Base-by-base conservation (phyloP, 1,284 basidiomycete species). In the Cryptococcus sp. region DNA sequence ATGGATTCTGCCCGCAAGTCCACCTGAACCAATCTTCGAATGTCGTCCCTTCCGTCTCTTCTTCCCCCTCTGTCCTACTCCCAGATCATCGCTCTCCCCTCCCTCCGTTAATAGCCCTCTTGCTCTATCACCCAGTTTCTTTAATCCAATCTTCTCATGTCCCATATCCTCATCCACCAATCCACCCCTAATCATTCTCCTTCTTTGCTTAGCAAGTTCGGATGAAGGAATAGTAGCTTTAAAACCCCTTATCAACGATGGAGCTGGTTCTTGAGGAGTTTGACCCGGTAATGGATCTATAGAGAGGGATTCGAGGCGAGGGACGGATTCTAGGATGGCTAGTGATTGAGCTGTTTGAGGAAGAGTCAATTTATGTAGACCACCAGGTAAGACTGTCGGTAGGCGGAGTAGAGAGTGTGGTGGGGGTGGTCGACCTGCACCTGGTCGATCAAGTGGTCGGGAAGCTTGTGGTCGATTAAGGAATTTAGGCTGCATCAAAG, bases 151-250 rank as follows among this genome's bases (percentile, higher is more conserved):
- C 64, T 80, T 80, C 23, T 85, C 86, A 4, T 84, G 81, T 1
- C 91, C 87, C 13, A 93, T 81, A 63, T 87, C 88, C 52, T 62
- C 63, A 55, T 78, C 77, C 14, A 72, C 70, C 10, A 76, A 37
- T 11, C 70, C 70, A 28, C 77, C 77, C 7, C 91, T 79, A 67
- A 87, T 82, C 70, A 88, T 84, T 49, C 90, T 74, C 53, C 91
- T 76, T 54, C 90, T 79, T 18, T 82, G 79, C 54, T 87, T 85
- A 49, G 87, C 81, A 62, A 84, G 80, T 64, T 91, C 86, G 25
- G 90, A 83, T 64, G 85, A 88, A 9, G 91, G 91, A 46, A 93
- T 87, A 2, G 91, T 94, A 25, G 91, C 91, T 61, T 88, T 86
- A 74, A 94, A 96, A 0, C 91, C 91, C 41, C 85, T 82, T 39